phyloP scores from a whole-genome alignment of 1,139 yeast genomes.

The Nadsonia starkeyi-henricii region DNA sequence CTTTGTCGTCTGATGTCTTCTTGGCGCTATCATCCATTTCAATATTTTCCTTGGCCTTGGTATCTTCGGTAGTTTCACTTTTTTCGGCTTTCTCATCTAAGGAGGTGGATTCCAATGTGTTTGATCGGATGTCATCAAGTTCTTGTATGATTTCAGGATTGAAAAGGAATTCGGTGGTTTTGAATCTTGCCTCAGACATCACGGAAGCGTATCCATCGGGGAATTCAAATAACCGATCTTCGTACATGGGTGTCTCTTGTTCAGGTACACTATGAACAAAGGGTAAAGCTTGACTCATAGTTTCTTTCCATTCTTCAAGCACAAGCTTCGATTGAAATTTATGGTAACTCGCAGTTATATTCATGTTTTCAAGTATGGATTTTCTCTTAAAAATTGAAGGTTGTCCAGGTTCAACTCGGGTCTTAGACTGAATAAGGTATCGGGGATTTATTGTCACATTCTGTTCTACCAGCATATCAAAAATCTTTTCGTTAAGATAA shows the following conservation, averaged over 20 bases:
- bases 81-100: slow-evolving; percentile 7
- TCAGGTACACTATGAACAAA: slow-evolving; percentile 12
- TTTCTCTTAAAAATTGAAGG: slow-evolving; percentile 27
- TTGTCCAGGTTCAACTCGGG: slow-evolving; percentile 20
- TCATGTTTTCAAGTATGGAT: slow-evolving; percentile 12
- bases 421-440: slow-evolving; percentile 20
- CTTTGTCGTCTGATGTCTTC: slow-evolving; percentile 7
- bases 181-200: slow-evolving; percentile 48
- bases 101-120: slow-evolving; percentile 6
- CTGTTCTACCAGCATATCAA: slow-evolving; percentile 13
- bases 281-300: slow-evolving; percentile 38
- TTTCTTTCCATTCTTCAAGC: slow-evolving; percentile 51
- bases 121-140: slow-evolving; percentile 10
- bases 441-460: slow-evolving; percentile 21
- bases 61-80: neutral
- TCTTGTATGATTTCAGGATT: slow-evolving; percentile 20
- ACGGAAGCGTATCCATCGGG: slow-evolving; percentile 54
- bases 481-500: slow-evolving; percentile 20
- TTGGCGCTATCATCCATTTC: slow-evolving; percentile 11
- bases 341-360: slow-evolving; percentile 18
- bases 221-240: slow-evolving; percentile 51
- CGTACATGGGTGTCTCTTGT: neutral
- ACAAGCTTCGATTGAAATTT: slow-evolving; percentile 20
- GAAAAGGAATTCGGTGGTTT: slow-evolving; percentile 63
- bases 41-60: slow-evolving; percentile 3